These are phyloP conservation scores for Xylaria sp. DNA, from an alignment of 2,329 filamentous ascomycete genomes.

Conservation along the genomic window DNA sequence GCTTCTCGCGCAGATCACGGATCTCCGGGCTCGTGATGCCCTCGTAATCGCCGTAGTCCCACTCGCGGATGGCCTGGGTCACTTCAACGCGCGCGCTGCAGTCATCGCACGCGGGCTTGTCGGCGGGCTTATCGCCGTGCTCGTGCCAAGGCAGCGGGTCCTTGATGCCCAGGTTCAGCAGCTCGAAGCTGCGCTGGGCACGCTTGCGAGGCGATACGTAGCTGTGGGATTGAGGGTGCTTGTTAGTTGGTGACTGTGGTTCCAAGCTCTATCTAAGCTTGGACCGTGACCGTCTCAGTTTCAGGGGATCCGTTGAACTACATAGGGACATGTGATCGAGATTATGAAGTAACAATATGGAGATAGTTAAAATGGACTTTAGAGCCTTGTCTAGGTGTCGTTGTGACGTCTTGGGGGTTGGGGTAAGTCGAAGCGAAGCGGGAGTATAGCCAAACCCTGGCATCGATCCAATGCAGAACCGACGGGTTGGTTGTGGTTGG, in stretches of 20 bases:
- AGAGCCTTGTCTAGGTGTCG: not conserved
- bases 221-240: conserved; percentile 51
- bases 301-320: not conserved
- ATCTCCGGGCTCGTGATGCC: conserved; percentile 81
- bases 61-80: conserved; percentile 80
- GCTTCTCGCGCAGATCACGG: conserved; percentile 63
- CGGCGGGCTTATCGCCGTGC: conserved; percentile 54
- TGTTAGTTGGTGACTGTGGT: conserved; percentile 11
- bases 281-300: not conserved
- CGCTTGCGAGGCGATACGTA: conserved; percentile 89
- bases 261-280: not conserved
- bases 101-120: conserved; percentile 52
- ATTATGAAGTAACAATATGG: not conserved
- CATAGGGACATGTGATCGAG: not conserved
- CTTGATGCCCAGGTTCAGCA: conserved; percentile 79
- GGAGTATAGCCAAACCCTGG: not conserved
- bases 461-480: not conserved
- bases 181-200: conserved; percentile 89
- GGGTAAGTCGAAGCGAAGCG: not conserved
- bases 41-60: conserved; percentile 91
- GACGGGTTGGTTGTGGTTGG: not conserved
- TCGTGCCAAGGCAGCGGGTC: conserved; percentile 76
- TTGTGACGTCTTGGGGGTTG: not conserved
- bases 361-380: not conserved
- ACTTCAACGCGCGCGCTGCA: conserved; percentile 73